Base-by-base conservation (phyloP, 225 moss, liverwort and hornwort genomes). In the Antitrichia curtipendula region DNA sequence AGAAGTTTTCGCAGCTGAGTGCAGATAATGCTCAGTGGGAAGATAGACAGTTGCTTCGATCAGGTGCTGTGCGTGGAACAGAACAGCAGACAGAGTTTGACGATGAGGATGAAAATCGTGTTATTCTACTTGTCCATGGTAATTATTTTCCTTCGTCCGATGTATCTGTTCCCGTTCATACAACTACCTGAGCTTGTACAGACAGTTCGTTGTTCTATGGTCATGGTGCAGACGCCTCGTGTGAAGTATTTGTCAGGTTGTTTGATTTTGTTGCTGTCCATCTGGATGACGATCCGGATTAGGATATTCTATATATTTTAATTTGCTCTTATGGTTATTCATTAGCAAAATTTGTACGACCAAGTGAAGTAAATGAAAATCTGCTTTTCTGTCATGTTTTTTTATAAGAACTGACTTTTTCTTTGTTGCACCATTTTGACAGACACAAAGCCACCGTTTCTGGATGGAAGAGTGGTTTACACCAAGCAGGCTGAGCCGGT, bases 1-100 rank as follows among this genome's bases (percentile, higher is more conserved):
- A 99, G 91, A 99, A 97, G 88, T 72, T 99, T 76, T 99, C 97
- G 66, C 97, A 99, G 92, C 89, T 99, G 54, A 99, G 95, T 94
- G 99, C 99, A 84, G 99, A 99, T 84, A 99, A 99, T 90, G 99
- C 96, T 65, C 97, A 99, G 69, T 97, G 99, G 99, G 99, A 99
- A 85, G 99, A 99, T 78, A 93, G 97, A 82, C 99, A 99, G 89
- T 91, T 99, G 88, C 92, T 99, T 83, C 91, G 97, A 88, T 99
- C 99, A 89, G 99, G 99, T 50, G 99, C 97, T 82, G 99, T 99
- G 79, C 96, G 99, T 69, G 96, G 97, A 78, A 99, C 99, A 70
- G 99, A 99, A 88, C 90, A 92, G 83, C 97, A 96, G 89, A 99
- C 97, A 50, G 99, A 96, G 91, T 99, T 99, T 89, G 99, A 99